Base-by-base conservation (phyloP, 1,139 yeast species). In the Debaryomyces nepalensis region DNA sequence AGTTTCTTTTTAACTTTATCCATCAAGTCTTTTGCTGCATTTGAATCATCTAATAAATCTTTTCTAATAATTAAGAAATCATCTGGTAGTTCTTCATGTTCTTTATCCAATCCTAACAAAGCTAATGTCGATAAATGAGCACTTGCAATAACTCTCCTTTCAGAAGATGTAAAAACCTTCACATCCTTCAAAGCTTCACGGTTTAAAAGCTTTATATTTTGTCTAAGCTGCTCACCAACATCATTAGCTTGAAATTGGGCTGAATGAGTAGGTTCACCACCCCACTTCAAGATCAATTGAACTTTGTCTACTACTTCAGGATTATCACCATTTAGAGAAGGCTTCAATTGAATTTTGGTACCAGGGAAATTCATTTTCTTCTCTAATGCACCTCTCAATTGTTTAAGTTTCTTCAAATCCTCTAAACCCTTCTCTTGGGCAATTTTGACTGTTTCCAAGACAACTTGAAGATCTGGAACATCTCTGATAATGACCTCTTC, bases 221-320 rank as follows among this genome's bases (percentile, higher is more conserved):
- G 97, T 55, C 99, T 82, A 68, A 87, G 79, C 64, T 91, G 97
- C 55, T 93, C 98, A 42, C 99, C 99, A 16, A 93, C 80, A 65
- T 95, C 99, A 22, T 84, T 77, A 1, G 97, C 96, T 68, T 95
- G 99, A 61, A 89, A 87, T 46, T 85, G 79, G 1, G 99, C 98
- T 7, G 98, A 90, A 63, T 95, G 99, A 1, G 99, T 95, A 7
- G 99, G 97, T 63, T 95, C 99, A 51, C 99, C 99, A 54, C 99
- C 99, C 99, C 99, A 95, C 63, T 95, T 95, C 55, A 93, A 73
- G 49, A 93, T 95, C 49, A 95, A 82, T 64, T 95, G 99, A 16
- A 93, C 97, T 59, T 95, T 95, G 51, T 91, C 98, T 14, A 93
- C 95, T 4, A 61, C 40, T 39, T 86, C 91, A 7, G 81, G 79